Base-by-base conservation (phyloP, 352 stramenopile genomes). In the Phytopythium mirpurense region DNA sequence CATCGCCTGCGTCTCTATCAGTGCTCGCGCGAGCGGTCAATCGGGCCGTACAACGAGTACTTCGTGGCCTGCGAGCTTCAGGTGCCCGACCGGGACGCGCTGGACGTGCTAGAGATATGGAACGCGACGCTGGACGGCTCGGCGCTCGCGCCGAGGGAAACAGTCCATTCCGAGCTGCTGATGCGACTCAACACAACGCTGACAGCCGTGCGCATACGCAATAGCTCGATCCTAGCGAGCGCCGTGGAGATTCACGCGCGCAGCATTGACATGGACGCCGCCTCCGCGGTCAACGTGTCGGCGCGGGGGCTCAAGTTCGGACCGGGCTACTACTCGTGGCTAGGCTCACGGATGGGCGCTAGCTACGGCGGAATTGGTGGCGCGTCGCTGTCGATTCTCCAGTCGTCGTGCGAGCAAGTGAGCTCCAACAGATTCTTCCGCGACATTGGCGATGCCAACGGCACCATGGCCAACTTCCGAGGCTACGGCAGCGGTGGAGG, bases 1-100 rank as follows among this genome's bases (percentile, higher is more conserved):
- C n/a, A n/a, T n/a, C n/a, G n/a, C n/a, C n/a, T n/a, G n/a, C n/a
- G n/a, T n/a, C n/a, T n/a, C n/a, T n/a, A n/a, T 8, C 21, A 91
- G 77, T 93, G 83, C 52, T 90, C 78, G 0, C 51, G 59, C 1
- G 54, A 81, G 19, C 73, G 74, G 43, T 72, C 78, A 1, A 90
- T 94, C 27, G 83, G 83, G 16, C 79, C 65, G 35, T 94, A 86
- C 63, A 92, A 94, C 56, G 83, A 94, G 51, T 90, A 87, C 54
- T 94, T 85, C 56, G 75, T 90, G 11, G 56, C 70, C n/a, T 94
- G 83, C 48, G 57, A 64, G 38, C 63, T 92, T 12, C n/a, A 37
- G 4, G 45, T 74, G n/a, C 65, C 70, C 12, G 59, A 54, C 12
- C 63, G 67, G 23, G 61, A 66, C 12, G 35, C 26, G 11, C 11